Percentiles rank a stretch among this genome's conserved stretches.
Conservation (phyloP, 2,329 filamentous ascomycete genomes). For the Talaromyces amestolkiae region DNA sequence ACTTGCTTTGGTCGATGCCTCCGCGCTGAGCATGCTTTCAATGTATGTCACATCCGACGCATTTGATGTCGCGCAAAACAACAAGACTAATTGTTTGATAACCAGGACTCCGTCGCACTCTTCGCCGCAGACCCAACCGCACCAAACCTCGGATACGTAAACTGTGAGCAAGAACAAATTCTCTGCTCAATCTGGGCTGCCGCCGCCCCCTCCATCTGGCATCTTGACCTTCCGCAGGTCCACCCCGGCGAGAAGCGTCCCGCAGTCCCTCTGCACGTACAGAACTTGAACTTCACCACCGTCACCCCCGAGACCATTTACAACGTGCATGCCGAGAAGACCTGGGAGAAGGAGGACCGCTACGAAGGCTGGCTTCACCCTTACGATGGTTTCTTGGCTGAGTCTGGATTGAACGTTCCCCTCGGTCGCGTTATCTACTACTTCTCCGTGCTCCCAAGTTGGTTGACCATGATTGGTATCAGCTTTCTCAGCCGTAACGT, state of each 20-base stretch:
- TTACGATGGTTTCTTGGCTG: constrained; percentile 56
- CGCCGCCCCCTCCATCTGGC: constrained; percentile 56
- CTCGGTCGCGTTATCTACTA: constrained; percentile 57
- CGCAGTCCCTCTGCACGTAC: constrained; percentile 53
- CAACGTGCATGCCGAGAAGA: constrained; percentile 56
- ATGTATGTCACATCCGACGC: constrained; percentile 37
- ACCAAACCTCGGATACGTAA: constrained; percentile 57
- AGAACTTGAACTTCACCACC: constrained; percentile 57
- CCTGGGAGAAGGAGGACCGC: constrained; percentile 50
- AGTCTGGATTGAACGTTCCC: constrained; percentile 53
- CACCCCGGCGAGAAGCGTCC: constrained; percentile 53
- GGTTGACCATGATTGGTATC: constrained; percentile 64
- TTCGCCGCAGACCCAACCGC: constrained; percentile 54
- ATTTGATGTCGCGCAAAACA: neutral
- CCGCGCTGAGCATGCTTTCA: constrained; percentile 53
- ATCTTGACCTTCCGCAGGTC: constrained; percentile 56
- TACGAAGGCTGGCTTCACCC: constrained; percentile 63
- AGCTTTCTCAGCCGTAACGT: constrained; percentile 60
- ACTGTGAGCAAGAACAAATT: constrained; percentile 59
- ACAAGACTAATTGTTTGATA: neutral
- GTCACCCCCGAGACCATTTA: constrained; percentile 58
- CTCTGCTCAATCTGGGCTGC: constrained; percentile 62
- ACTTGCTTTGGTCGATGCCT: constrained; percentile 62
- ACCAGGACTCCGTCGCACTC: constrained; percentile 53
- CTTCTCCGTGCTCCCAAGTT: constrained; percentile 60